Conservation (phyloP, 2,329 filamentous ascomycete species). For the Domatiomyces globalis region DNA sequence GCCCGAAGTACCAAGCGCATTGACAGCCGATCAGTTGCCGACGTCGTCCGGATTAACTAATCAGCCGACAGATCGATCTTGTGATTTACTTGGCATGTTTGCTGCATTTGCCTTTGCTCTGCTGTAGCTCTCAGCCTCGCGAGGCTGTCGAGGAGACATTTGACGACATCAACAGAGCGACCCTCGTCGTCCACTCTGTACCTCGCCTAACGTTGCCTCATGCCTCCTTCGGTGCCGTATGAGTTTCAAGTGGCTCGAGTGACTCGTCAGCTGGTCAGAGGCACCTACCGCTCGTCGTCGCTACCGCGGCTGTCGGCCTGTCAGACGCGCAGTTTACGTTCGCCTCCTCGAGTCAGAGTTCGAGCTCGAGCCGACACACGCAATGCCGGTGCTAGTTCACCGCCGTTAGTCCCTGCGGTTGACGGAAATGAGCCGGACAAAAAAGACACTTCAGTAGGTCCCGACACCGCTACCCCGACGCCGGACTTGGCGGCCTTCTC, state of each 20-base stretch:
- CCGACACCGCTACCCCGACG: neutral
- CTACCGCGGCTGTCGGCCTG: neutral
- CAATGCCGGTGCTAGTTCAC: conserved; percentile 2
- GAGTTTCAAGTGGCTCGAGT: neutral
- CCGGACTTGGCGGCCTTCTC: neutral
- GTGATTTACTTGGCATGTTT: neutral
- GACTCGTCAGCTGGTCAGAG: neutral
- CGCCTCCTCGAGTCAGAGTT: conserved; percentile 4
- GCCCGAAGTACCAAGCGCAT: no score
- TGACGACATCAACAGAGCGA: neutral
- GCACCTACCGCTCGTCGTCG: neutral
- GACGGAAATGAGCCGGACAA: conserved; percentile 5
- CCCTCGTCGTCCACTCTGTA: neutral
- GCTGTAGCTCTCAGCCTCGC: conserved; percentile 1
- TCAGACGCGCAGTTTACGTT: conserved; percentile 9
- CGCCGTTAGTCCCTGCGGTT: neutral
- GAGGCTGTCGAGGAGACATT: neutral
- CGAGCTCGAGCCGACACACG: conserved; percentile 5
- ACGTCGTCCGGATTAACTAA: no score
- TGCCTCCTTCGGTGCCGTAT: neutral
- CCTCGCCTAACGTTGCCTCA: neutral
- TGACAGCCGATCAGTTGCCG: no score
- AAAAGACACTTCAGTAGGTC: conserved; percentile 1
- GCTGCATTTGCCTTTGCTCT: conserved; percentile 1
- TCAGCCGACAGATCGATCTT: neutral